Base-by-base conservation (phyloP, 768 basidiomycete genomes). In the Bullera alba region DNA sequence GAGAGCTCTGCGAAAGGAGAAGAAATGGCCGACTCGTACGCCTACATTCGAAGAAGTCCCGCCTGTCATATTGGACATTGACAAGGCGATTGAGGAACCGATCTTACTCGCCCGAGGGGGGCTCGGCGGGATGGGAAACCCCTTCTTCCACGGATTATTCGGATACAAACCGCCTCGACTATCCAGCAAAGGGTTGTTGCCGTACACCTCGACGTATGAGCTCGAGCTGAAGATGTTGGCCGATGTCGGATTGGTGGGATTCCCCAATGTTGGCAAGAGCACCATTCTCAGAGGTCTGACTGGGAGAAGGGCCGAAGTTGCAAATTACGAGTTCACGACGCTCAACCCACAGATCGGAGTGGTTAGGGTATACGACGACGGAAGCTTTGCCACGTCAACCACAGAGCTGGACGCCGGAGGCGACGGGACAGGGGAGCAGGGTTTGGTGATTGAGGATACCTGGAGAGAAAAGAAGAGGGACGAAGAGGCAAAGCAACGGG, bases 231-330 rank as follows among this genome's bases (percentile, higher is more conserved):
- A 96, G 71, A 78, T 93, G 5, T 77, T 92, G 2, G 90, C 93
- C 2, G 93, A 99, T 69, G 78, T 97, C n/a, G 95, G 89, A 0
- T 76, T 99, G 17, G 91, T 99, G 2, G 95, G 95, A 0, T 83
- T 95, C 76, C 95, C 95, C 5, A 99, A 96, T 60, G 89, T 87
- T 0, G 93, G 76, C n/a, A 76, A 76, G 75, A 92, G 88, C 72
- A 97, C 95, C 0, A 74, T 99, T 2, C 77, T 97, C 3, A 83
- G 87, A 17, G 91, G 90, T 0, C 75, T 97, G 7, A 95, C 92
- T 0, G 87, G 86, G 6, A 84, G 88, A 2, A 78, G 86, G 23
- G 85, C 87, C 10, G 85, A 86, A 61, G 84, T 96, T 26, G 92
- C 91, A 0, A 79, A 82, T 8, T 95, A 95, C 68, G 85, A 88